Base-by-base conservation (phyloP, 2,329 filamentous ascomycete species). In the Aspergillus oerlinghausenensis region DNA sequence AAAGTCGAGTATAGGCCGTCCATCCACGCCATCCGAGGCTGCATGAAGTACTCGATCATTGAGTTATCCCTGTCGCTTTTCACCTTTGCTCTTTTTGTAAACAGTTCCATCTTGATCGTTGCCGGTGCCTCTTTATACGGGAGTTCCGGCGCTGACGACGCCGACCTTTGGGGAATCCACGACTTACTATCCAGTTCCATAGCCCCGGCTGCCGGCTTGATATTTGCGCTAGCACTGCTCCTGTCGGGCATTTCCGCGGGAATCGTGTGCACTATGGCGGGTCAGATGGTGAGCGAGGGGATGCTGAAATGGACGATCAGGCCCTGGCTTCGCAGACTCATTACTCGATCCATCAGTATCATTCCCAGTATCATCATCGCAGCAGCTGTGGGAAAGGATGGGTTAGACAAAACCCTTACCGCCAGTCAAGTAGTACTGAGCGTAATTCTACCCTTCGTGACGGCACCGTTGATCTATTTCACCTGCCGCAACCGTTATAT, bases 281-380 rank as follows among this genome's bases (percentile, higher is more conserved):
- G 91, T 0, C 91, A 96, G 71, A 94, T 96, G 86, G 88, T 96
- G 23, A 87, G 85, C 60, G 91, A 95, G 71, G 91, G 91, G 6
- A 89, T 91, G 59, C 72, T 96, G 48, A 84, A 85, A 49, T 92
- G 90, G 88, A 84, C 76, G 4, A 73, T 92, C 32, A 80, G 80
- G 59, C 91, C 91, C 0, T 96, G 91, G 91, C 67, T 92, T 9
- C 86, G 91, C 2, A 82, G 91, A 10, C 80, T 95, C 3, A 73
- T 93, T 51, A 95, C 91, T 0, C 83, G 91, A 26, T 84, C 82
- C 51, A 89, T 96, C 70, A 90, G 88, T 67, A 92, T 96, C 70
- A 86, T 86, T 1, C 91, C 91, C 0, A 87, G 84, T 57, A 91
- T 96, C 71, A 85, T 94, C 67, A 91, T 96, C 58, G 91, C 91